These are phyloP conservation scores for Artomyces pyxidatus DNA, from an alignment of 768 basidiomycete species.

Conservation along the genomic window DNA sequence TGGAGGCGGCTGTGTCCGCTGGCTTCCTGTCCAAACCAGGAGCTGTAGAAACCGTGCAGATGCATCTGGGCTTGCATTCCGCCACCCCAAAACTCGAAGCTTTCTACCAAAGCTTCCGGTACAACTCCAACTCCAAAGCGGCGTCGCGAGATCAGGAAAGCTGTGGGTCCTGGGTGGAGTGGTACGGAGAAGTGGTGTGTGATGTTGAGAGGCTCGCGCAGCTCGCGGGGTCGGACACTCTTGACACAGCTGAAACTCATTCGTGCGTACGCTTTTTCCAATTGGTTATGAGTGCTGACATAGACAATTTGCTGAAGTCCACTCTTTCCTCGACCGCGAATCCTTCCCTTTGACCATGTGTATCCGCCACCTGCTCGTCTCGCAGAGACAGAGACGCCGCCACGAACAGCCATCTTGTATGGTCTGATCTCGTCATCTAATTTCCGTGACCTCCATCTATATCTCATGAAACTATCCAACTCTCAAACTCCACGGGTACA, in stretches of 20 bases:
- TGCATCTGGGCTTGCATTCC: slow-evolving; percentile 71
- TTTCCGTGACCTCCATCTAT: slow-evolving; percentile 63
- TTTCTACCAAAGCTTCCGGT: slow-evolving; percentile 65
- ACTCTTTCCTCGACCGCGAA: slow-evolving; percentile 34
- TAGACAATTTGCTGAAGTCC: slow-evolving; percentile 14
- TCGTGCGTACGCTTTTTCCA: slow-evolving; percentile 20
- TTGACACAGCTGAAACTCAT: slow-evolving; percentile 30
- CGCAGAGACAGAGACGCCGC: slow-evolving; percentile 39
- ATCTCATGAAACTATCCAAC: slow-evolving; percentile 45
- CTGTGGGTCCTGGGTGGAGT: slow-evolving; percentile 76
- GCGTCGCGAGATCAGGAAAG: slow-evolving; percentile 20
- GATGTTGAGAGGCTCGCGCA: slow-evolving; percentile 50
- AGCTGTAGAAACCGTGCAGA: slow-evolving; percentile 49
- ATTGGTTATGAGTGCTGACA: not conserved
- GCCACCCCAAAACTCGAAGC: slow-evolving; percentile 79
- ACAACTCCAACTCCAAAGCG: slow-evolving; percentile 22
- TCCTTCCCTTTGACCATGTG: slow-evolving; percentile 75
- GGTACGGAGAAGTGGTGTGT: slow-evolving; percentile 72
- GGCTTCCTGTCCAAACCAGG: slow-evolving; percentile 44
- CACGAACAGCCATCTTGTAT: slow-evolving; percentile 71
- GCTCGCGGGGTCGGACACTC: slow-evolving; percentile 43
- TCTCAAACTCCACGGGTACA: slow-evolving; percentile 42
- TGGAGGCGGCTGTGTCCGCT: slow-evolving; percentile 41
- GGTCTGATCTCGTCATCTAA: slow-evolving; percentile 55
- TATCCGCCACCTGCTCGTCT: slow-evolving; percentile 41